These are phyloP conservation scores for Populus ilicifolia DNA, from an alignment of 345 rosid genomes.

Conservation along the genomic window DNA sequence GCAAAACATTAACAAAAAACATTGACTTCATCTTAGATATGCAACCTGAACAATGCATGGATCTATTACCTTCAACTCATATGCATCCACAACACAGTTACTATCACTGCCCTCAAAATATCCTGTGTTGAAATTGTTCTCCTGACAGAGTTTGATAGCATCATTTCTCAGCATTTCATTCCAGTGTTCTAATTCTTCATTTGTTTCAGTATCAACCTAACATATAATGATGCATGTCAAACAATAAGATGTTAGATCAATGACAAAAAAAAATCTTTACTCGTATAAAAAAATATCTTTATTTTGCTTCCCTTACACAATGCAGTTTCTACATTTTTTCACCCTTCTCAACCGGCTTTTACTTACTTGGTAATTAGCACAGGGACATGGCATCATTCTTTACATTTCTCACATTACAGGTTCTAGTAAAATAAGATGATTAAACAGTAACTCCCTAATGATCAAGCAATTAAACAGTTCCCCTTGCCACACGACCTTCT, in stretches of 20 bases:
- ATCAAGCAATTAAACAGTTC: background rate
- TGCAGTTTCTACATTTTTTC: background rate
- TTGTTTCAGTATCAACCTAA: slow-evolving; percentile 80
- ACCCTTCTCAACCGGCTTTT: background rate
- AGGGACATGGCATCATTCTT: background rate
- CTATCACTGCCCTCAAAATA: slow-evolving; percentile 90
- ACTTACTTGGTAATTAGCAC: background rate
- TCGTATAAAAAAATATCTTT: background rate
- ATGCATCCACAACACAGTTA: slow-evolving; percentile 78
- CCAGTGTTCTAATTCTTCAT: slow-evolving; percentile 96
- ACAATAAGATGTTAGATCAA: background rate
- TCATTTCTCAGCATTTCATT: slow-evolving; percentile 87
- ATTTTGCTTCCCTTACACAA: background rate
- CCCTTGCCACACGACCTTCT: background rate
- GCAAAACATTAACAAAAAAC: background rate
- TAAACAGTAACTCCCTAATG: background rate
- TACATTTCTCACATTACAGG: background rate
- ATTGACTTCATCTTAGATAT: background rate
- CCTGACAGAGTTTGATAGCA: slow-evolving; percentile 82
- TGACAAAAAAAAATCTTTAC: background rate
- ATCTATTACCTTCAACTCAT: slow-evolving; percentile 79
- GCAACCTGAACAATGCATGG: background rate
- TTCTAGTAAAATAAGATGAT: background rate
- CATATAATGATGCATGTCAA: background rate
- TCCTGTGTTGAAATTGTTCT: slow-evolving; percentile 86